Base-by-base conservation (phyloP, 1,284 basidiomycete species). In the Leccinum subfulvum region DNA sequence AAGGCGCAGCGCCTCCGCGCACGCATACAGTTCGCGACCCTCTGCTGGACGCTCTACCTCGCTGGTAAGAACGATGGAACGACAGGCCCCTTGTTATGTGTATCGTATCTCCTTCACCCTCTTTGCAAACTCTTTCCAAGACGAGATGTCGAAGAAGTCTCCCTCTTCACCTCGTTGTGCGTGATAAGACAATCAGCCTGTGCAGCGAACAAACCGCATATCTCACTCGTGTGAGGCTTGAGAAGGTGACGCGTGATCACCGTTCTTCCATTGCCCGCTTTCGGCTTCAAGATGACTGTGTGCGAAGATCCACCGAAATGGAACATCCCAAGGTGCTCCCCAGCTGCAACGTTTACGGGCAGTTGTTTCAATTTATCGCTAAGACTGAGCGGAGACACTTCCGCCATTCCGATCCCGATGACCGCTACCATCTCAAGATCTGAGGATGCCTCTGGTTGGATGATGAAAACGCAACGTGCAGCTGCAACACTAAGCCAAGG, bases 361-460 rank as follows among this genome's bases (percentile, higher is more conserved):
- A 33, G 39, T 4, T 14, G 39, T n/a, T 16, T 14, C 39, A 26
- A 14, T 51, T 26, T 51, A 4, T 11, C 11, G 13, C 13, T 11
- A 26, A 21, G 28, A 9, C 16, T 72, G 41, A 67, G 56, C 3
- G 81, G 82, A 8, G 84, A 84, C 1, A 85, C 81, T 68, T 86
- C 84, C 0, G 75, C 76, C 84, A 87, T 85, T 0, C 84, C 84
- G 18, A 86, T 77, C 0, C 70, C 81, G n/a, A 85, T 74, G 67
- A 86, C 82, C 44, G 77, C 79, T 70, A 84, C 76, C 63, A 82
- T 21, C 2, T 64, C 33, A 4, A 63, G 41, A 41, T 3, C 26
- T 14, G 35, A 39, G 4, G 14, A 5, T 0, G 8, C 21, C 3
- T 57, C 80, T 76, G n/a, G 73, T 60, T 82, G 66, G 70, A 87